Evolutionary conservation across 371 early-diverging fungal species (phyloP), one percentile per base, ranked within the genome.

Genomic region (Rhizopus delemar): DNA sequence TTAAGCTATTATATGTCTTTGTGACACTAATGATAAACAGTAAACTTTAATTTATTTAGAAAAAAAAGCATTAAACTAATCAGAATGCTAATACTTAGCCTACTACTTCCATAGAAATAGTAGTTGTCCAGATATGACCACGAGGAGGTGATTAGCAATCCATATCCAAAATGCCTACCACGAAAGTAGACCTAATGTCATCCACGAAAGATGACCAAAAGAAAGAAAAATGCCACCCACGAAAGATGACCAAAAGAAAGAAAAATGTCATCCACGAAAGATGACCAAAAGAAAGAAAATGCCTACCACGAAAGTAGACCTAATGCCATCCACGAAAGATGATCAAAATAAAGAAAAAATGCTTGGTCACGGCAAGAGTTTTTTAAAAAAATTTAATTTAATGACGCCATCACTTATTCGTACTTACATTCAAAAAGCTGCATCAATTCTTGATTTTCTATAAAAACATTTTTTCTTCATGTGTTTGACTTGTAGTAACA

Each of bases 61-160:
- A n/a, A n/a, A n/a, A n/a, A n/a, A n/a, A n/a, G n/a, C n/a, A n/a
- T n/a, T n/a, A n/a, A n/a, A n/a, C n/a, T n/a, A n/a, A n/a, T n/a
- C 36, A 36, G 9, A 36, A 36, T 60, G 54, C 60, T 53, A 53
- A 60, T 15, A 41, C 53, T 60, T 60, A 46, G 60, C 60, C 54
- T 38, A 60, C 54, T 53, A n/a, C 36, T 9, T 41, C 53, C 54
- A 60, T 46, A 60, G 54, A 60, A 11, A 60, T 60, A 60, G 60
- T 60, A 33, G 32, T 60, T 53, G 60, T 48, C 49, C 60, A 53
- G 54, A 60, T 53, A 33, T 60, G 60, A 60, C 60, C 60, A 46
- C 60, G 54, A 49, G 60, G 60, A 60, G 60, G 60, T 49, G 53
- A 32, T 60, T 60, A 60, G 54, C 53, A 60, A 53, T 60, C 33